phyloP scores from a whole-genome alignment of 2,329 filamentous ascomycete species.

The Colletotrichum zoysiae region DNA sequence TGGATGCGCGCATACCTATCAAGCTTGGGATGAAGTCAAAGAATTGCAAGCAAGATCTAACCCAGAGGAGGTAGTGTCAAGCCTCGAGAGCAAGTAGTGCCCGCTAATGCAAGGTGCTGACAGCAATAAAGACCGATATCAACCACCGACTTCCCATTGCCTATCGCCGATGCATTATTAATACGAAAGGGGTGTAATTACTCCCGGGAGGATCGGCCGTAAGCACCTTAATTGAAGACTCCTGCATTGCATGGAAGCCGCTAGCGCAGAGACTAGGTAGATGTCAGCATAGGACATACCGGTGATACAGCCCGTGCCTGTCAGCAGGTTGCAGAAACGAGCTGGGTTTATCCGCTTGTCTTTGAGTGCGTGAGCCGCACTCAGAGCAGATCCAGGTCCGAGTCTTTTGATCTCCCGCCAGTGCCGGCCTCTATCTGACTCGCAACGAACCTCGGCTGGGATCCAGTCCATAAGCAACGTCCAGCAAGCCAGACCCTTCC shows the following conservation, averaged over 20 bases:
- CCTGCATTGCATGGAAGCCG: background rate
- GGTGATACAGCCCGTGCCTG: background rate
- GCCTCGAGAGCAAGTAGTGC: background rate
- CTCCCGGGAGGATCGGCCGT: conserved; percentile 14
- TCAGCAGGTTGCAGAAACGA: conserved; percentile 31
- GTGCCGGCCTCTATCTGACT: conserved; percentile 19
- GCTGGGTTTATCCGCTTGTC: background rate
- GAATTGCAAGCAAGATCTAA: background rate
- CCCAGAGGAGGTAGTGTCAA: background rate
- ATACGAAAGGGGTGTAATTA: background rate
- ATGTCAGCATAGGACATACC: too few species aligned
- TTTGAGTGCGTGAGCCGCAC: too few species aligned
- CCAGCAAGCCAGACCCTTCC: background rate
- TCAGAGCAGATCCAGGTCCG: too few species aligned
- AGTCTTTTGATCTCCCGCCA: background rate
- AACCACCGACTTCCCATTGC: background rate
- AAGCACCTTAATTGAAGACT: conserved; percentile 16
- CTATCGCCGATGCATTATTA: conserved; percentile 19
- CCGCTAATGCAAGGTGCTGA: background rate
- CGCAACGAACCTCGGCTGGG: conserved; percentile 1
- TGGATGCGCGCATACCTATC: background rate
- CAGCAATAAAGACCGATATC: conserved; percentile 14
- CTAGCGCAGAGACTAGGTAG: background rate
- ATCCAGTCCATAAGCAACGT: background rate
- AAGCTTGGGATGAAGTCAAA: background rate